Percentiles rank a stretch among this genome's conserved stretches.
Conservation (phyloP, 352 stramenopile species). For the Phytophthora melonis region DNA sequence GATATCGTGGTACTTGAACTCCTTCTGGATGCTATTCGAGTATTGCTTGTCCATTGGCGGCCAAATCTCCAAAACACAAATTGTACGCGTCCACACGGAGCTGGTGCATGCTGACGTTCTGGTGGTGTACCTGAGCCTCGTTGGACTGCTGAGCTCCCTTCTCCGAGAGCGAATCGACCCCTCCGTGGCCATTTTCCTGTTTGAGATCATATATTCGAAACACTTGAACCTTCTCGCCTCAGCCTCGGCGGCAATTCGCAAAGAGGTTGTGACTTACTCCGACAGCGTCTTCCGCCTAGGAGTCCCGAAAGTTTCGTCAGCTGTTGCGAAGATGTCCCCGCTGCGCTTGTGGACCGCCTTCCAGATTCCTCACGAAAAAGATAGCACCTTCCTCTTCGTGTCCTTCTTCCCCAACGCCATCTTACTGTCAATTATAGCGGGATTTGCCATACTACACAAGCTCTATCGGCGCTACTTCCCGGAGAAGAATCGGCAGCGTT, state of each 20-base stretch:
- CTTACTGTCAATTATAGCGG: slow-evolving; percentile 29
- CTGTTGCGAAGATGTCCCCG: slow-evolving; percentile 22
- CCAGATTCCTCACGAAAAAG: slow-evolving; percentile 24
- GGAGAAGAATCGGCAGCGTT: slow-evolving; percentile 22
- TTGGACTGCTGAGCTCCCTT: slow-evolving; percentile 29
- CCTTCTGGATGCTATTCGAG: slow-evolving; percentile 49
- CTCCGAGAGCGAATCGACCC: slow-evolving; percentile 41
- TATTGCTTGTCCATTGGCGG: slow-evolving; percentile 35
- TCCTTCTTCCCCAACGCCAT: slow-evolving; percentile 32
- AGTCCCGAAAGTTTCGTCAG: slow-evolving; percentile 17
- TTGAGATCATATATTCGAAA: slow-evolving; percentile 36
- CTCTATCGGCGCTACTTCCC: slow-evolving; percentile 32
- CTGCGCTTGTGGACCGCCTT: slow-evolving; percentile 36
- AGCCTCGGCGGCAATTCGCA: slow-evolving; percentile 9
- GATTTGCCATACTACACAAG: slow-evolving; percentile 35
- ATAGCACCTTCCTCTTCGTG: slow-evolving; percentile 20
- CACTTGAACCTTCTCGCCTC: slow-evolving; percentile 3
- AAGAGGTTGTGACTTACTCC: slow-evolving; percentile 27
- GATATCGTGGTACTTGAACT: slow-evolving; percentile 43
- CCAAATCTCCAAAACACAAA: slow-evolving; percentile 25
- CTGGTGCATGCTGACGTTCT: slow-evolving; percentile 48
- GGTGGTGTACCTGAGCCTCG: slow-evolving; percentile 35
- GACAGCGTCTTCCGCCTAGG: slow-evolving; percentile 30
- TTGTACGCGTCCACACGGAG: slow-evolving; percentile 35
- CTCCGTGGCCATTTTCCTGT: slow-evolving; percentile 31